Evolutionary conservation across 768 basidiomycete species (phyloP).

Genomic region (Russula abietina): DNA sequence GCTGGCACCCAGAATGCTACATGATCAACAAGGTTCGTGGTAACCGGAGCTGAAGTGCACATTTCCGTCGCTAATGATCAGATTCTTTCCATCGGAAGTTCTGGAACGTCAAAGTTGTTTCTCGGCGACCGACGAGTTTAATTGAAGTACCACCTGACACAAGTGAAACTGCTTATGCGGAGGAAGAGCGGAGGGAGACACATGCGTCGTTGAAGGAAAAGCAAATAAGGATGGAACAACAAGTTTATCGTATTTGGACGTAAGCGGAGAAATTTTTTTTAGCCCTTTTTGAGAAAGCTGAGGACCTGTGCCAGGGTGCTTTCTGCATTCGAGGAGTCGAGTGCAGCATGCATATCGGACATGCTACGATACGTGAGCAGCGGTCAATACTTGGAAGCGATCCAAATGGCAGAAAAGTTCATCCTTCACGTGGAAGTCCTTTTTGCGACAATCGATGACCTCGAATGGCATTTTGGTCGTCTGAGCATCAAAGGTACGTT

Average conservation of each 20-base stretch:
- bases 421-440: conserved; percentile 97
- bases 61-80: conserved; percentile 14
- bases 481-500: conserved; percentile 78
- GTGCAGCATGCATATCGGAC: conserved; percentile 97
- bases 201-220: conserved; percentile 77
- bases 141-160: conserved; percentile 32
- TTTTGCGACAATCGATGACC: conserved; percentile 94
- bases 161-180: conserved; percentile 49
- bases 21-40: conserved; percentile 92
- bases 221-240: conserved; percentile 91
- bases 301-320: conserved; percentile 55
- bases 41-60: background rate
- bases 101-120: conserved; percentile 95
- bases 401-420: conserved; percentile 97
- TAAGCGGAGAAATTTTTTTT: conserved; percentile 29
- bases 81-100: conserved; percentile 49
- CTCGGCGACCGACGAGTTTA: conserved; percentile 59
- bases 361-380: conserved; percentile 98
- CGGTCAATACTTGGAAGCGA: conserved; percentile 92
- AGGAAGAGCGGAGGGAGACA: conserved; percentile 78
- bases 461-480: conserved; percentile 79
- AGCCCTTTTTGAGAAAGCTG: conserved; percentile 3
- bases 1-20: conserved; percentile 99
- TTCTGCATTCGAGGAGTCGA: conserved; percentile 98
- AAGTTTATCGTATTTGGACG: conserved; percentile 99